phyloP scores from a whole-genome alignment of 164 flowering plant species.

The Annona squamosa region DNA sequence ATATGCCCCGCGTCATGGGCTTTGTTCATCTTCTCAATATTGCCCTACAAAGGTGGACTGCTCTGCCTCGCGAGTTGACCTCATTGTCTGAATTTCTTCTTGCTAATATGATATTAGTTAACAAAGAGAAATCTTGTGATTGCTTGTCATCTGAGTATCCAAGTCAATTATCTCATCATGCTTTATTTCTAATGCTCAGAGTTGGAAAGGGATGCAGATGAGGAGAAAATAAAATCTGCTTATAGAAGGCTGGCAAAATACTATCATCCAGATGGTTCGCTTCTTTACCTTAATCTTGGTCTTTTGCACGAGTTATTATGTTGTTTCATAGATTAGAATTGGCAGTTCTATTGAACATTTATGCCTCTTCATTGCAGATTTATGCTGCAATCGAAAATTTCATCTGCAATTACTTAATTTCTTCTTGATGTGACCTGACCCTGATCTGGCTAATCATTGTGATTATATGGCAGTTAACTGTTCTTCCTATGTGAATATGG shows the following conservation, averaged over 20 bases:
- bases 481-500: no score
- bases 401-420: no score
- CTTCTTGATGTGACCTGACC: no score
- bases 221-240: constrained; percentile 73
- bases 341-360: no score
- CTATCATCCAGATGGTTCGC: constrained; percentile 98
- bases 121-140: neutral
- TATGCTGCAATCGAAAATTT: no score
- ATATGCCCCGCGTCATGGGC: neutral
- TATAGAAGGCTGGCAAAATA: constrained; percentile 88
- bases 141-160: neutral
- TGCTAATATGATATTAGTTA: neutral
- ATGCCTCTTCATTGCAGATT: no score
- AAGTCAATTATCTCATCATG: neutral
- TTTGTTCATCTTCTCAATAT: neutral
- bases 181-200: constrained; percentile 36
- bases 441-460: no score
- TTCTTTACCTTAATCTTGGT: constrained; percentile 11
- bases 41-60: neutral
- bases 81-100: neutral
- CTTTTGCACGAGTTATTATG: neutral
- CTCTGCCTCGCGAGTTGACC: neutral
- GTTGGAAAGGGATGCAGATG: constrained; percentile 84
- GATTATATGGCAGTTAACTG: no score
- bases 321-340: no score